Conservation (phyloP, 257 asterid genomes). For the Gardenia jasminoides region DNA sequence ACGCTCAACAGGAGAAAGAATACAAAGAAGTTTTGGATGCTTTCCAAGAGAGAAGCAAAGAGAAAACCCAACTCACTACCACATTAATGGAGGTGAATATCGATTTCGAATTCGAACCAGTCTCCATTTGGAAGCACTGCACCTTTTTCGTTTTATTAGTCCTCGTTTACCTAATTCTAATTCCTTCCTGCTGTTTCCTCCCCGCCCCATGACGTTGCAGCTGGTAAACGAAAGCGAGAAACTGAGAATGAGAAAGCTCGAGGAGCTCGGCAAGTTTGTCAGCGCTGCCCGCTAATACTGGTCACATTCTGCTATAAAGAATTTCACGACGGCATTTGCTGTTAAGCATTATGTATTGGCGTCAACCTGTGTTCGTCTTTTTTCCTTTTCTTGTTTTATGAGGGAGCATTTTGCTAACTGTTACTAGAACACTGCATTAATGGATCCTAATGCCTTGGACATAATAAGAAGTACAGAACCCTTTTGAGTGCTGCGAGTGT, state of each 20-base stretch:
- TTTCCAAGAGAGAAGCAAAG: conserved; percentile 73
- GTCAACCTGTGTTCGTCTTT: too few relatives aligned
- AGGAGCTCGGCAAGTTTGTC: conserved; percentile 74
- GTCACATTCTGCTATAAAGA: neutral
- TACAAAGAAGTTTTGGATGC: conserved; percentile 76
- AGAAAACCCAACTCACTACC: conserved; percentile 63
- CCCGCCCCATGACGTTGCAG: conserved; percentile 33
- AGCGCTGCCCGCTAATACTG: conserved; percentile 33
- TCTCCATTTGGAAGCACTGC: too few relatives aligned
- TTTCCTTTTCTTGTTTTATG: neutral
- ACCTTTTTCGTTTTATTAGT: neutral
- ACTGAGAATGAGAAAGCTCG: conserved; percentile 66
- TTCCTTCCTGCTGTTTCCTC: neutral
- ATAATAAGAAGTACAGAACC: neutral
- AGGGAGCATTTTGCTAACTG: neutral
- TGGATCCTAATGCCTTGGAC: neutral
- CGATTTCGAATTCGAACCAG: neutral
- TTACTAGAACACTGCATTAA: neutral
- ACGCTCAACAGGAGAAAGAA: conserved; percentile 65
- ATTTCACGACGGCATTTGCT: neutral
- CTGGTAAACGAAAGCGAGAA: conserved; percentile 75
- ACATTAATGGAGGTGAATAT: conserved; percentile 66
- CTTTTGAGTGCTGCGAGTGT: too few relatives aligned
- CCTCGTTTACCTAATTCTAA: neutral
- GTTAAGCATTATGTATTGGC: neutral